Base-by-base conservation (phyloP, 2,329 filamentous ascomycete genomes). In the Sphaerulina populicola region DNA sequence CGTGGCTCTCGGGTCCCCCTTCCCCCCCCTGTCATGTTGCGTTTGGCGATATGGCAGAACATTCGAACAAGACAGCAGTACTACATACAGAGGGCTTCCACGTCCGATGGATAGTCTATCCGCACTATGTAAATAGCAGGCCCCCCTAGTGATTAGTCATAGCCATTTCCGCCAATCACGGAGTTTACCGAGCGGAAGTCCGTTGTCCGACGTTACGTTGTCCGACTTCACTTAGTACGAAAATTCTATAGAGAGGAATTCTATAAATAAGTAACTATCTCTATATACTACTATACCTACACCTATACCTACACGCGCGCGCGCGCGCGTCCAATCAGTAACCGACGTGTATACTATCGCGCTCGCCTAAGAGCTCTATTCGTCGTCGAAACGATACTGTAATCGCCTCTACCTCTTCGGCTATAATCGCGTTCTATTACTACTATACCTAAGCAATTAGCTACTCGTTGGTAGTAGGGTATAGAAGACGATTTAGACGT, bases 31-130 rank as follows among this genome's bases (percentile, higher is more conserved):
- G 46, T 46, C 36, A 37, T 42, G 33, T 44, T 41, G 31, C 27
- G 31, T 35, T 35, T 35, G 31, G 6, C 31, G 4, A 11, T 9
- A 1, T 8, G 31, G 10, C 31, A 27, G 6, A 27, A 6, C 23
- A 27, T 7, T 6, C 1, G 3, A 27, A 27, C 23, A 35, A 35
- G 31, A 35, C 12, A 35, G 31, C 31, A 35, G n/a, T n/a, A n/a
- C n/a, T n/a, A n/a, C n/a, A n/a, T 60, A 64, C 31, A 33, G 31
- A 10, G 4, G 10, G 4, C 31, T 33, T 2, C 31, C 31, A 33
- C 31, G 10, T 9, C 6, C 31, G 31, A 2, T 33, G 2, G 31
- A 10, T 33, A 33, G 31, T 33, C 9, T 12, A 10, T 33, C 31
- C 31, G n/a, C n/a, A n/a, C n/a, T n/a, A n/a, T n/a, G n/a, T n/a